Evolutionary conservation across 2,329 filamentous ascomycete species (phyloP).

Genomic region (Microsporum canis): DNA sequence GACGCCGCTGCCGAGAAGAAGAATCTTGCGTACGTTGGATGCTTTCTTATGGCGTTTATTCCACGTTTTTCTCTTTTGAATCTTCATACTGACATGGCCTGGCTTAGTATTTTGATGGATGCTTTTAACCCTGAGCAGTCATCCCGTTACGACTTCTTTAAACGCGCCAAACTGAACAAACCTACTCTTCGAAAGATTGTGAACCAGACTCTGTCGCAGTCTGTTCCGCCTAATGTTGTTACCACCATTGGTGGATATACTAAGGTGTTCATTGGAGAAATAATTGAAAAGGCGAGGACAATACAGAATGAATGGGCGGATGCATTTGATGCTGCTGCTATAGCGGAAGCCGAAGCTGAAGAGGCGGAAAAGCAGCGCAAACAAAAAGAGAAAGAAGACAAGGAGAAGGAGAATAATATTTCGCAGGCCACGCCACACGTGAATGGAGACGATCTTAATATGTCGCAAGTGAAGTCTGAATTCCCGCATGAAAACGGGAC

Average conservation of each 20-base stretch:
- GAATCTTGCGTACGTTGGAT: constrained; percentile 35
- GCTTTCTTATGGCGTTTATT: background rate
- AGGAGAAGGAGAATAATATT: background rate
- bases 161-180: constrained; percentile 40
- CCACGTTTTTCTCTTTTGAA: no score
- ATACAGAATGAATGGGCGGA: constrained; percentile 46
- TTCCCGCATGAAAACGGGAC: background rate
- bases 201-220: constrained; percentile 57
- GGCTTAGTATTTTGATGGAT: constrained; percentile 34
- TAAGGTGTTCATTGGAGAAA: constrained; percentile 55
- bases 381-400: constrained; percentile 14
- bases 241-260: constrained; percentile 54
- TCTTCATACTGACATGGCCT: background rate
- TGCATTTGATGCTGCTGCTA: constrained; percentile 42
- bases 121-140: constrained; percentile 39
- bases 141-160: constrained; percentile 39
- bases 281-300: constrained; percentile 53
- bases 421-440: background rate
- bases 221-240: constrained; percentile 52
- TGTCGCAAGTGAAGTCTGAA: background rate
- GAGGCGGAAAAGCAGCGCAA: constrained; percentile 43
- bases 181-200: constrained; percentile 45
- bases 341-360: constrained; percentile 45
- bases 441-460: background rate
- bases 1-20: constrained; percentile 44